These are phyloP conservation scores for Cokeromyces recurvatus DNA, from an alignment of 371 early-diverging fungal species.

Conservation along the genomic window DNA sequence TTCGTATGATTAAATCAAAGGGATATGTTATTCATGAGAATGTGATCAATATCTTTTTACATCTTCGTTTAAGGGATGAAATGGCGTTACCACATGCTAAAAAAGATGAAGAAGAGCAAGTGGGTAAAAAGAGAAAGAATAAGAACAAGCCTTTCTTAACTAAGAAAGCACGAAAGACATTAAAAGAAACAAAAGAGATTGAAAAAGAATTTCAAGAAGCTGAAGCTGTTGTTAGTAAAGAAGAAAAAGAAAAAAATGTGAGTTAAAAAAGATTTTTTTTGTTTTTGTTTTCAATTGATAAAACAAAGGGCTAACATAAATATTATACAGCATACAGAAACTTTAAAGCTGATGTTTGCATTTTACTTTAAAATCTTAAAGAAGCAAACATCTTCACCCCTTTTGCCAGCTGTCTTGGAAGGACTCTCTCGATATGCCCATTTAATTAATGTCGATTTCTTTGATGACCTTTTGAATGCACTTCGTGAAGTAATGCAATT, in stretches of 20 bases:
- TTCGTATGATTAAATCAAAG: constrained; percentile 79
- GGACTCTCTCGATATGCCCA: constrained; percentile 90
- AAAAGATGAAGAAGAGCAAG: constrained; percentile 37
- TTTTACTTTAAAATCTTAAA: constrained; percentile 93
- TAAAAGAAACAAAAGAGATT: constrained; percentile 69
- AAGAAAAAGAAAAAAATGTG: constrained; percentile 67
- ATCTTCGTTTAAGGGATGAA: constrained; percentile 77
- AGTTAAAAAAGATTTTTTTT: constrained; percentile 2
- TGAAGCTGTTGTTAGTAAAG: constrained; percentile 72
- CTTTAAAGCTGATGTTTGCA: constrained; percentile 86
- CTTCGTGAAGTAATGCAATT: constrained; percentile 74
- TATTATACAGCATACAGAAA: constrained; percentile 81
- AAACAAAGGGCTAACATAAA: too few relatives aligned
- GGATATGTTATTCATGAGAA: constrained; percentile 71
- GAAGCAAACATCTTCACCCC: constrained; percentile 66
- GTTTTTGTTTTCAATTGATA: neutral
- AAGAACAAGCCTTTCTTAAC: constrained; percentile 68
- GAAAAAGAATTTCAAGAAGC: constrained; percentile 81
- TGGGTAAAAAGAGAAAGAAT: constrained; percentile 38
- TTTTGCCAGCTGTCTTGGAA: constrained; percentile 84
- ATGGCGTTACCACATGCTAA: constrained; percentile 41
- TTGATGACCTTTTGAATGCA: constrained; percentile 79
- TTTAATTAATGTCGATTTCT: constrained; percentile 92
- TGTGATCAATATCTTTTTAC: constrained; percentile 69
- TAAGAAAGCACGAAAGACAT: constrained; percentile 69